phyloP scores from a whole-genome alignment of 140 eudicot genomes.

The Senecio squalidus region DNA sequence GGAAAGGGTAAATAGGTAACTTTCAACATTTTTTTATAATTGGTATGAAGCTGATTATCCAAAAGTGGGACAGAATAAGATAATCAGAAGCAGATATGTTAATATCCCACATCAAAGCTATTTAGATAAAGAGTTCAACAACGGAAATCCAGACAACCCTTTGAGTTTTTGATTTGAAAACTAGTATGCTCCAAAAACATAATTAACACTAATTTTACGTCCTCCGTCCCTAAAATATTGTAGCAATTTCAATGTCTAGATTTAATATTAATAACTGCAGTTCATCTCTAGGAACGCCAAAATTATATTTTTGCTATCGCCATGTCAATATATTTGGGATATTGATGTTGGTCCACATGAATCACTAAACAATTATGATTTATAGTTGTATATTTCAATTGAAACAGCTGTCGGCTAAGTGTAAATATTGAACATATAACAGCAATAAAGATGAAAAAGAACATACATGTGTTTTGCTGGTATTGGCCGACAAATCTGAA shows the following conservation, averaged over 20 bases:
- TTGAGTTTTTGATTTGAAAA: neutral
- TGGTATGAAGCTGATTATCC: neutral
- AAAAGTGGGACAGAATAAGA: no score
- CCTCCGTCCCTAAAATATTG: neutral
- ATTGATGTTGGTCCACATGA: neutral
- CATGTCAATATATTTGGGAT: neutral
- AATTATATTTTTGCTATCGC: neutral
- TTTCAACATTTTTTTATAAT: no score
- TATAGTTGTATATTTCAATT: neutral
- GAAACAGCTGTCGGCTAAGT: neutral
- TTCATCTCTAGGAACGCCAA: neutral
- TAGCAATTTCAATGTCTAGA: neutral
- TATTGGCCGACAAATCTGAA: conserved; percentile 49
- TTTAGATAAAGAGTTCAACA: neutral
- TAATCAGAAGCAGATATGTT: neutral
- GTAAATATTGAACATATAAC: neutral
- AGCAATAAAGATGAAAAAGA: conserved; percentile 2
- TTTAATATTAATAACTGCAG: neutral
- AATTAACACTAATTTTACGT: neutral
- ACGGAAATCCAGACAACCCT: conserved; percentile 1
- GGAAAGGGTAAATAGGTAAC: neutral
- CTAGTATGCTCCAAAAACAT: neutral
- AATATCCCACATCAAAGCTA: neutral
- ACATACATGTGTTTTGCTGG: conserved; percentile 54
- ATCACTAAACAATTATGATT: neutral